A percentile compares a stretch with the other conserved stretches of the same genome.
These are phyloP conservation scores for Termitomyces sp. DNA, from an alignment of 768 basidiomycete genomes.

Conservation along the genomic window DNA sequence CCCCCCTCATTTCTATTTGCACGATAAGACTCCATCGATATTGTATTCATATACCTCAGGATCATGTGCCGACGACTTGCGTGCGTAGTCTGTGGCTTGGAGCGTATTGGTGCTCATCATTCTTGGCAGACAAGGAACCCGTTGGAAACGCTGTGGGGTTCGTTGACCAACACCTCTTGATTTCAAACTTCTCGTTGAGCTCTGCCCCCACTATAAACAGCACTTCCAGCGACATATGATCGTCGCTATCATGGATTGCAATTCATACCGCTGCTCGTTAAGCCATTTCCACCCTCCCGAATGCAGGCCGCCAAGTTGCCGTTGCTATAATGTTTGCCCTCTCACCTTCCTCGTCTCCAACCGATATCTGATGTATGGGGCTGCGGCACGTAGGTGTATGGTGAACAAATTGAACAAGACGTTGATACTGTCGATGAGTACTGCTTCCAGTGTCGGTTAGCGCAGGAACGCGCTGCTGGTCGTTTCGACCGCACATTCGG, in stretches of 20 bases:
- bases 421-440: conserved; percentile 67
- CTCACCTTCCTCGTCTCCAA: neutral
- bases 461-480: conserved; percentile 32
- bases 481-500: conserved; percentile 14
- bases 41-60: neutral
- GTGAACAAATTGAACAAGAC: conserved; percentile 61
- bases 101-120: conserved; percentile 10
- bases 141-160: conserved; percentile 70
- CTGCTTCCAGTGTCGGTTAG: conserved; percentile 66
- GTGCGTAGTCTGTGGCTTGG: conserved; percentile 37
- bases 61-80: conserved; percentile 73
- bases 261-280: conserved; percentile 54
- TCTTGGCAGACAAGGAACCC: conserved; percentile 61
- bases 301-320: conserved; percentile 51
- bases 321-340: conserved; percentile 51
- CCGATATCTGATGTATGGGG: neutral
- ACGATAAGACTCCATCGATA: neutral
- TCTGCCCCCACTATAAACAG: conserved; percentile 28
- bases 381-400: conserved; percentile 46
- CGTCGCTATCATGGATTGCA: conserved; percentile 72
- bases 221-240: conserved; percentile 78
- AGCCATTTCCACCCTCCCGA: conserved; percentile 54
- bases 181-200: neutral
- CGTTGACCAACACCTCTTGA: conserved; percentile 4
- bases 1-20: neutral